Evolutionary conservation across 148 eudicot genomes (phyloP).

Genomic region (Chenopodium album): DNA sequence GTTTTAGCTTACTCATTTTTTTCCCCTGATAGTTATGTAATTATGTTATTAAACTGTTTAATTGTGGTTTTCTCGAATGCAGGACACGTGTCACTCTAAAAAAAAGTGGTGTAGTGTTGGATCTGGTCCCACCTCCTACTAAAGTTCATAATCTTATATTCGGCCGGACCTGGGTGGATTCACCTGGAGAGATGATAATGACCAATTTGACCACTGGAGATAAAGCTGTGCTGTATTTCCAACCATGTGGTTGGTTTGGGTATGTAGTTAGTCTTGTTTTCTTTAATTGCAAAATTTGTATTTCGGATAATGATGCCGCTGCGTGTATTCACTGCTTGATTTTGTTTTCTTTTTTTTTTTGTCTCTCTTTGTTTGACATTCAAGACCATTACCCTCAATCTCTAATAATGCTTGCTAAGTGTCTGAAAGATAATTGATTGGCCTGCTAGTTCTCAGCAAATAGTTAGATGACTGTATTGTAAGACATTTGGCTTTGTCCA

Average conservation of each 20-base stretch:
- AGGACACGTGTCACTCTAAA: conserved; percentile 82
- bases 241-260: conserved; percentile 99
- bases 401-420: no score
- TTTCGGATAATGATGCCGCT: neutral
- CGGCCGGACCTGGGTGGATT: conserved; percentile 98
- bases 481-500: neutral
- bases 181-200: conserved; percentile 92
- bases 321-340: neutral
- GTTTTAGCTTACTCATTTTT: neutral
- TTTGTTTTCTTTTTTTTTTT: no score
- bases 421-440: neutral
- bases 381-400: neutral
- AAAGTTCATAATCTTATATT: conserved; percentile 90
- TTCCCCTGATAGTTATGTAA: neutral
- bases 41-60: neutral
- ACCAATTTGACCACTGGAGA: conserved; percentile 87
- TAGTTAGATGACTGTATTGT: neutral
- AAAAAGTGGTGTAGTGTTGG: conserved; percentile 72
- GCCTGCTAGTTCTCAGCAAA: neutral
- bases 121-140: conserved; percentile 96
- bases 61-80: conserved; percentile 23
- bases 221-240: conserved; percentile 91
- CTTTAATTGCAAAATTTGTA: neutral
- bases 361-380: neutral
- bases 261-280: conserved; percentile 27